phyloP scores from a whole-genome alignment of 305 asterid genomes.

The Solanum hybrid region DNA sequence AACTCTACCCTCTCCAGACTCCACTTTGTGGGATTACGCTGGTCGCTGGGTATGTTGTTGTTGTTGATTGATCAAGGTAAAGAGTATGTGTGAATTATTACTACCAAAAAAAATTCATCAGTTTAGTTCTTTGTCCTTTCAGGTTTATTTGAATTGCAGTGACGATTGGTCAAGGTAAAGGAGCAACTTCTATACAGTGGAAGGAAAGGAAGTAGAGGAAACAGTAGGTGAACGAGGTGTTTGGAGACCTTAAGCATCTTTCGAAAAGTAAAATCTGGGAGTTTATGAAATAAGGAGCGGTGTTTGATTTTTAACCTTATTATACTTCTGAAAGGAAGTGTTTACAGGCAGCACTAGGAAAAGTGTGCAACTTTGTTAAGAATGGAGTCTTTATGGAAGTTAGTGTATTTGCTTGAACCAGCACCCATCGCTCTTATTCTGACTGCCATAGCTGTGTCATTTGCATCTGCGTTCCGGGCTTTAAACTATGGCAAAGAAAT shows the following conservation, averaged over 20 bases:
- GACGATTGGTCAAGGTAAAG: not conserved
- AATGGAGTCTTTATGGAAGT: constrained; percentile 87
- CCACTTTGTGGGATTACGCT: not conserved
- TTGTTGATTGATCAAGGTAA: not conserved
- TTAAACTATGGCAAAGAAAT: constrained; percentile 80
- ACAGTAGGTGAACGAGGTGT: not conserved
- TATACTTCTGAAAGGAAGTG: not conserved
- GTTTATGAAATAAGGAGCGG: not conserved
- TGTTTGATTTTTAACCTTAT: not conserved
- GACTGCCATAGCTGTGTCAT: constrained; percentile 75
- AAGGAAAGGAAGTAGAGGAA: not conserved
- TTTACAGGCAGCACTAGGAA: not conserved
- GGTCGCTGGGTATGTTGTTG: not conserved
- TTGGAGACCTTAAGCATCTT: not conserved
- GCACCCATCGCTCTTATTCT: constrained; percentile 61
- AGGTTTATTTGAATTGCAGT: not conserved
- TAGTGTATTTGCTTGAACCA: constrained; percentile 76
- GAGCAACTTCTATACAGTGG: not conserved
- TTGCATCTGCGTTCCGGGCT: constrained; percentile 80
- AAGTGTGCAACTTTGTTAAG: constrained; percentile 5
- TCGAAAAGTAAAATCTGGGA: not conserved
- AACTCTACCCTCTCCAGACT: no score
- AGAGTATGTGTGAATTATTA: not conserved
- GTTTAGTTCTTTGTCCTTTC: not conserved
- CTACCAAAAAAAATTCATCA: not conserved